Evolutionary conservation across 176 grass and related monocot species (phyloP).

Genomic region (Hyparrhenia diplandra): DNA sequence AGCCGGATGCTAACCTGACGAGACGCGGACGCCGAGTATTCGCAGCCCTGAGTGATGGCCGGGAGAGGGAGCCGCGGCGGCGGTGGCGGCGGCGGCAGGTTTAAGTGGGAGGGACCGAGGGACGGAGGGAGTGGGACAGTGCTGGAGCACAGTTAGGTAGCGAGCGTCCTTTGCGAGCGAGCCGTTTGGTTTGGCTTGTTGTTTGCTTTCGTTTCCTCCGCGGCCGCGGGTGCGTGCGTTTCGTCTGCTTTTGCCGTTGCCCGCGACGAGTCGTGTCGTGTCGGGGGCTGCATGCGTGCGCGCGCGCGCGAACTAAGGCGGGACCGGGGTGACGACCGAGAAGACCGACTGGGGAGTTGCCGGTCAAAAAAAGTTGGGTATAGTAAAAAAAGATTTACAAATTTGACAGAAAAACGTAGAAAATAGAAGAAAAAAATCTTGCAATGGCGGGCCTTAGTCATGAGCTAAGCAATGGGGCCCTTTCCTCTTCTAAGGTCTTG

Average conservation of each 20-base stretch:
- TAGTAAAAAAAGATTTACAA: too few relatives aligned
- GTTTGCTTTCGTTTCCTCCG: neutral
- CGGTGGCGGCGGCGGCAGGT: neutral
- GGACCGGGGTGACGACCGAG: neutral
- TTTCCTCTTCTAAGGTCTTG: too few relatives aligned
- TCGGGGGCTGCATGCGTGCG: neutral
- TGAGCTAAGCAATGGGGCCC: too few relatives aligned
- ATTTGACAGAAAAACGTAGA: too few relatives aligned
- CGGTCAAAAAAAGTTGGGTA: neutral
- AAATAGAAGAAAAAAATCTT: too few relatives aligned
- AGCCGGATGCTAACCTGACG: slow-evolving; percentile 14
- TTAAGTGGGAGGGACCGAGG: neutral
- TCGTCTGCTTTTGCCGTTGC: neutral
- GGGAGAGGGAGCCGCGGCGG: neutral
- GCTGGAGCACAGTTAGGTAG: slow-evolving; percentile 5
- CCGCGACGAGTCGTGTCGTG: neutral
- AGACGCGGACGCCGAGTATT: neutral
- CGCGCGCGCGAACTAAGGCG: neutral
- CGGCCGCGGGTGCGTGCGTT: neutral
- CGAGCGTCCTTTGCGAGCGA: neutral
- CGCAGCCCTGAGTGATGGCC: neutral
- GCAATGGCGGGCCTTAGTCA: too few relatives aligned
- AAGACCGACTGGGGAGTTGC: neutral
- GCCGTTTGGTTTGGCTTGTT: neutral
- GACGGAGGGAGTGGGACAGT: neutral